phyloP scores from a whole-genome alignment of 2,329 filamentous ascomycete genomes.

The Aspergillus persii region DNA sequence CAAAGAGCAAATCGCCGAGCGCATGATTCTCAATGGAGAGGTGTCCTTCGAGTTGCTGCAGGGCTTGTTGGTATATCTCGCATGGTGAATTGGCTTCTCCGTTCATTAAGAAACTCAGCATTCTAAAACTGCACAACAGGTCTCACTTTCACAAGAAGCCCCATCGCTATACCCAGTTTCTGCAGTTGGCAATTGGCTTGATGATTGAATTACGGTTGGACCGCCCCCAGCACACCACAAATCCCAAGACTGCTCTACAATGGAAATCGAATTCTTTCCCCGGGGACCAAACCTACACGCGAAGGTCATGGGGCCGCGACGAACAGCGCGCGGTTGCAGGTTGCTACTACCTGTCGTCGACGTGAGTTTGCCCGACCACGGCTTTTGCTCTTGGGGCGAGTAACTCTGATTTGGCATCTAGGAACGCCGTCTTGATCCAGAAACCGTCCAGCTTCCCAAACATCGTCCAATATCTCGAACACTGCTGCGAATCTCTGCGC shows the following conservation, averaged over 20 bases:
- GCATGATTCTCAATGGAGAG: constrained; percentile 31
- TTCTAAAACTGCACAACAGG: constrained; percentile 17
- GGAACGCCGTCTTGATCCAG: constrained; percentile 25
- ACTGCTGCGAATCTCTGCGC: constrained; percentile 33
- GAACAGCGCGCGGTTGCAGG: constrained; percentile 46
- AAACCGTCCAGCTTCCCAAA: constrained; percentile 39
- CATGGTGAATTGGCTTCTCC: constrained; percentile 27
- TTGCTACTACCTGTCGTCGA: constrained; percentile 45
- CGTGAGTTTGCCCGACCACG: constrained; percentile 23
- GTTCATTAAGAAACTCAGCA: not conserved
- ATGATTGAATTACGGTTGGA: constrained; percentile 35
- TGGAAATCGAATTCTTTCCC: constrained; percentile 22
- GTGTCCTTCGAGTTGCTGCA: constrained; percentile 42
- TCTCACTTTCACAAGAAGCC: constrained; percentile 33
- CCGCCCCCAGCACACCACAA: constrained; percentile 21
- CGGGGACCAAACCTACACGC: not conserved
- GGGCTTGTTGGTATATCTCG: constrained; percentile 37
- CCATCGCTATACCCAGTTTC: constrained; percentile 32
- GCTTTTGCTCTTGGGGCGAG: not conserved
- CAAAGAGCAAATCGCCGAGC: constrained; percentile 28
- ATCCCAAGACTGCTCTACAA: constrained; percentile 28
- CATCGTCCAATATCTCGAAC: constrained; percentile 33
- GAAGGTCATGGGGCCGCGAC: constrained; percentile 33
- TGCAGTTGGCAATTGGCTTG: constrained; percentile 38
- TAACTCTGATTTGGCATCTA: not conserved